These are phyloP conservation scores for Candida pseudoglaebosa DNA, from an alignment of 805 yeast species.

Conservation along the genomic window DNA sequence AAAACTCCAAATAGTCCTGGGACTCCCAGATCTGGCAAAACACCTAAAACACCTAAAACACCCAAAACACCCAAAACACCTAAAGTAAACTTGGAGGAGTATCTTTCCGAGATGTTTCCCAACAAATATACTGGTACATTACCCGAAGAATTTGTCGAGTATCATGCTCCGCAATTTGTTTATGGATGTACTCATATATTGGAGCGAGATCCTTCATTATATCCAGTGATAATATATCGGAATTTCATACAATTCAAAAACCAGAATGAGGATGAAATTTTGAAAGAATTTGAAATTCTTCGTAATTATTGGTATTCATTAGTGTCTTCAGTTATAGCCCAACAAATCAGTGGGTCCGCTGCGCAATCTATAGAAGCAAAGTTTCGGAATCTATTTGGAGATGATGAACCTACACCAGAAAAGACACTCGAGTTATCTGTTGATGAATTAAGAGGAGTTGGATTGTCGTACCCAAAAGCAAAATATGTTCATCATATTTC, in stretches of 20 bases:
- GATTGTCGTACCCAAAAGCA: constrained; percentile 66
- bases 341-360: constrained; percentile 78
- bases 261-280: constrained; percentile 5
- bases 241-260: constrained; percentile 23
- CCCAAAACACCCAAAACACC: constrained; percentile 5
- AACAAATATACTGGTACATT: constrained; percentile 15
- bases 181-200: constrained; percentile 28
- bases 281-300: constrained; percentile 16
- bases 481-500: constrained; percentile 58
- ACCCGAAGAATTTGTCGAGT: constrained; percentile 26
- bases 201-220: constrained; percentile 29
- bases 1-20: constrained; percentile 7
- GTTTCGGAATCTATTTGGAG: constrained; percentile 32
- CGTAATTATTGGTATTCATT: constrained; percentile 34
- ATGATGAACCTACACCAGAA: constrained; percentile 49
- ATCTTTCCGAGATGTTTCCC: constrained; percentile 10
- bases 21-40: constrained; percentile 6
- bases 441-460: constrained; percentile 56
- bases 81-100: constrained; percentile 14
- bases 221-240: constrained; percentile 26
- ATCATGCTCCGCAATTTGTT: constrained; percentile 31
- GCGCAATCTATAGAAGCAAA: constrained; percentile 60
- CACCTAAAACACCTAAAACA: constrained; percentile 1
- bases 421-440: constrained; percentile 36
- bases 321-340: constrained; percentile 51